These are phyloP conservation scores for Neocallimastix lanati DNA, from an alignment of 192 early-diverging fungal species.

Conservation along the genomic window DNA sequence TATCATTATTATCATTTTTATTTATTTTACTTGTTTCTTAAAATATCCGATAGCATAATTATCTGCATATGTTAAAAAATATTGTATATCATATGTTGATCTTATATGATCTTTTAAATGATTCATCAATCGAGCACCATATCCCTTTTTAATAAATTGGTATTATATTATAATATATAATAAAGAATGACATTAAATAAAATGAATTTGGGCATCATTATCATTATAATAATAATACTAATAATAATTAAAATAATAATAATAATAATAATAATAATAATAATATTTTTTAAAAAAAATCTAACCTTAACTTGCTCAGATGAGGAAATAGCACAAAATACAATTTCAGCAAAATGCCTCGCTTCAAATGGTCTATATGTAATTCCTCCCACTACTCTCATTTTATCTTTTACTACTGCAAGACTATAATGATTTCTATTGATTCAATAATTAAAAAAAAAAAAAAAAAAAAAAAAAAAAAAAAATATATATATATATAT, in stretches of 20 bases:
- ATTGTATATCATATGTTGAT: conserved; percentile 43
- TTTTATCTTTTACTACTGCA: conserved; percentile 46
- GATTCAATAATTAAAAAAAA: too few species aligned
- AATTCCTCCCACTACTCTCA: conserved; percentile 82
- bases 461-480: neutral
- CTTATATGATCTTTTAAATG: conserved; percentile 87
- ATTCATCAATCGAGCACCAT: conserved; percentile 90
- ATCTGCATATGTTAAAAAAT: conserved; percentile 96
- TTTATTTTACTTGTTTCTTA: conserved; percentile 80
- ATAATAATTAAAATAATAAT: too few species aligned
- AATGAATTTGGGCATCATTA: too few species aligned
- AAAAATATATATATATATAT: neutral
- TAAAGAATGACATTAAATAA: too few species aligned
- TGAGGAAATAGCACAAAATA: conserved; percentile 86
- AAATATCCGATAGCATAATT: conserved; percentile 98
- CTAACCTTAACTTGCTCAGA: conserved; percentile 76
- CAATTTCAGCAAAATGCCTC: conserved; percentile 92
- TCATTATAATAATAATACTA: too few species aligned
- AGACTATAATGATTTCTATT: conserved; percentile 66
- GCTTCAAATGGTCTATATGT: conserved; percentile 79
- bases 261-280: too few species aligned
- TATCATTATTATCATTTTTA: too few species aligned
- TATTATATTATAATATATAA: too few species aligned
- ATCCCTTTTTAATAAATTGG: conserved; percentile 38
- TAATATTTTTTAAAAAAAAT: too few species aligned